Evolutionary conservation across 306 rosid genomes (phyloP), one percentile per base, ranked within the genome.

Genomic region (Fagus crenata): DNA sequence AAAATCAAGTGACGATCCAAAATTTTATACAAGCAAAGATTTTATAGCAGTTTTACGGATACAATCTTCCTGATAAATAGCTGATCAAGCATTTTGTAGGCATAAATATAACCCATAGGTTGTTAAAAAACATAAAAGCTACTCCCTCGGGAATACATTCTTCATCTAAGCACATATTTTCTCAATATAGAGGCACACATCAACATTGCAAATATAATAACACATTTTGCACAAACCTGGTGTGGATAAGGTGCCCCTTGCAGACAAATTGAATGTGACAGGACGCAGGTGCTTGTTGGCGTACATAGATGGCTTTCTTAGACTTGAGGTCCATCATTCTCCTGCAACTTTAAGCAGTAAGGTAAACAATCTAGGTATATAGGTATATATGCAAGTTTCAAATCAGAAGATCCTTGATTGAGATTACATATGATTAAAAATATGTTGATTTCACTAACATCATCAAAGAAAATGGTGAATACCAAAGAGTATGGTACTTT

Each of bases 221-320:
- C n/a, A 51, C 67, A 36, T 53, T 43, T 72, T 67, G 41, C 76
- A 75, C 82, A 74, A 77, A 90, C 99, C 99, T 89, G 86, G 85
- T 82, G 70, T 72, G 61, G 77, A 92, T 90, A 51, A 87, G 93
- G 80, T 79, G 72, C n/a, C 92, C 97, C 82, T 86, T 91, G 92
- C 97, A 92, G 80, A 88, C 78, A 82, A 89, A 95, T 67, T 90
- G 89, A 56, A 95, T 77, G 69, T 69, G 89, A 84, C 99, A 92
- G 65, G 63, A 85, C 75, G 55, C 55, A n/a, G 91, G 90, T 77
- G 99, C 97, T 7, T 90, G 87, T 74, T 85, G 75, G 56, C 87
- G 77, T 12, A 92, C 93, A 51, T 87, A 89, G 31, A 85, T 83
- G 79, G 99, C 97, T 86, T 95, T 95, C 89, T 64, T 91, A 71